Evolutionary conservation across 768 basidiomycete species (phyloP).

Genomic region (Suillus luteus): DNA sequence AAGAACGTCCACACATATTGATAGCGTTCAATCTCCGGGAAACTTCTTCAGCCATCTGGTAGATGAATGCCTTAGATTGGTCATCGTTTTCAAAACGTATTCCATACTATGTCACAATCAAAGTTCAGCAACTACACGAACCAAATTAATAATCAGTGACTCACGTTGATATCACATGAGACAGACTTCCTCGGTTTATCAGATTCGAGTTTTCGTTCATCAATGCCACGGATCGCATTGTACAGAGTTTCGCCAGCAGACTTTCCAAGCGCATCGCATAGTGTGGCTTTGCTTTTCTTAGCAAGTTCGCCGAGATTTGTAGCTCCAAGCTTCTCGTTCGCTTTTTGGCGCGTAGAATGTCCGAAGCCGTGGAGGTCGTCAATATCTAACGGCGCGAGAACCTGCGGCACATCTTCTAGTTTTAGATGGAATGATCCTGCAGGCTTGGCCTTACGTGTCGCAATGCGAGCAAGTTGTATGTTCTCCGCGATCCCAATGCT

Average conservation of each 20-base stretch:
- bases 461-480: conserved; percentile 89
- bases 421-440: conserved; percentile 81
- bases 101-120: conserved; percentile 66
- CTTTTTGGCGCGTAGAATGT: conserved; percentile 71
- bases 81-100: conserved; percentile 87
- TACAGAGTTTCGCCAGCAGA: conserved; percentile 83
- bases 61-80: conserved; percentile 79
- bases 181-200: conserved; percentile 90
- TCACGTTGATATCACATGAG: conserved; percentile 91
- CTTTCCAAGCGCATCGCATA: conserved; percentile 78
- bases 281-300: conserved; percentile 58
- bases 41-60: conserved; percentile 78
- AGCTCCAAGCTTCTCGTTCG: conserved; percentile 74
- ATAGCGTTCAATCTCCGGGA: conserved; percentile 67
- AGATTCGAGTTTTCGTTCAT: conserved; percentile 75
- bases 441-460: conserved; percentile 90
- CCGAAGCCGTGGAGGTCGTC: conserved; percentile 90
- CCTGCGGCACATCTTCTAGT: conserved; percentile 47
- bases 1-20: conserved; percentile 66
- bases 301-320: conserved; percentile 69
- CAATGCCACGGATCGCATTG: conserved; percentile 82
- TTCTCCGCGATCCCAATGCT: conserved; percentile 93
- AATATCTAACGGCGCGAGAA: conserved; percentile 72
- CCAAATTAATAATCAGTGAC: conserved; percentile 26
- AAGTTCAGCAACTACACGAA: conserved; percentile 1